Evolutionary conservation across 2,329 filamentous ascomycete genomes (phyloP).

Genomic region (Atkinsonella texensis): DNA sequence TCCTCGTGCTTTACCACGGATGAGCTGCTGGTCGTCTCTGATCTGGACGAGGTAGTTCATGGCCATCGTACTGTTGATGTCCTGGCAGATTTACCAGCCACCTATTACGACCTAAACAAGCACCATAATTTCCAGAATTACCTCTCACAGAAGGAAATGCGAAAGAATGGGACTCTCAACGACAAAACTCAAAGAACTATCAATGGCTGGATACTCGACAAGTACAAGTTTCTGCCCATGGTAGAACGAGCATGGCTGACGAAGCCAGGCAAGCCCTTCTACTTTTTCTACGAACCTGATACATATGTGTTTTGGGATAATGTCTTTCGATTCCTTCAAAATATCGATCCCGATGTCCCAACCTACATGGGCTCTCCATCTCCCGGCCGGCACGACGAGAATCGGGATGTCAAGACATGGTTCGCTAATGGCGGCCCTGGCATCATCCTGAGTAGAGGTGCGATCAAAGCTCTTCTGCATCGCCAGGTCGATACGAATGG

Average conservation of each 20-base stretch:
- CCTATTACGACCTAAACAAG: slow-evolving; percentile 19
- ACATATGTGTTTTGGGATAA: slow-evolving; percentile 32
- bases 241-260: slow-evolving; percentile 35
- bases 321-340: slow-evolving; percentile 36
- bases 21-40: slow-evolving; percentile 37
- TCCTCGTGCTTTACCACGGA: slow-evolving; percentile 34
- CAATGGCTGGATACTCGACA: slow-evolving; percentile 40
- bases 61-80: slow-evolving; percentile 33
- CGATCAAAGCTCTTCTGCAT: slow-evolving; percentile 32
- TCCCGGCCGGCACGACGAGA: slow-evolving; percentile 25
- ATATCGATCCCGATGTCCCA: slow-evolving; percentile 30
- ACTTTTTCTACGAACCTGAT: slow-evolving; percentile 44
- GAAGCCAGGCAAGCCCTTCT: slow-evolving; percentile 38
- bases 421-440: slow-evolving; percentile 49
- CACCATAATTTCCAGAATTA: slow-evolving; percentile 28
- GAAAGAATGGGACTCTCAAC: slow-evolving; percentile 20
- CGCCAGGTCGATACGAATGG: slow-evolving; percentile 19
- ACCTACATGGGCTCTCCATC: slow-evolving; percentile 41
- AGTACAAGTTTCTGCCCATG: slow-evolving; percentile 46
- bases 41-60: slow-evolving; percentile 32
- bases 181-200: slow-evolving; percentile 19
- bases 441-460: slow-evolving; percentile 41
- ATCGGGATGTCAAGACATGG: slow-evolving; percentile 22
- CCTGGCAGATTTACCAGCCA: slow-evolving; percentile 16
- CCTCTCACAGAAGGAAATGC: slow-evolving; percentile 25